phyloP scores from a whole-genome alignment of 805 yeast genomes.

The Candida koratica region DNA sequence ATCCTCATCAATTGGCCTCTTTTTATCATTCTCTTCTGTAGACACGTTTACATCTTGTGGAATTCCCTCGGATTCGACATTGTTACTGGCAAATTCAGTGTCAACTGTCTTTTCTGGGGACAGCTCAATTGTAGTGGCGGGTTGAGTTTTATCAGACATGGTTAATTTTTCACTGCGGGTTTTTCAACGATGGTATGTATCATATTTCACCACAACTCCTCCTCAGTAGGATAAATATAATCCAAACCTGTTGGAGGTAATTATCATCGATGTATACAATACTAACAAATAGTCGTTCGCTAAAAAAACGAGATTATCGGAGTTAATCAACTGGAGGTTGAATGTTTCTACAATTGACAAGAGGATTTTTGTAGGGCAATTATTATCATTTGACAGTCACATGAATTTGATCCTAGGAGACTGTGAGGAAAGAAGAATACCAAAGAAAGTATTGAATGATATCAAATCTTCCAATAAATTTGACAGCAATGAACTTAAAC shows the following conservation, averaged over 20 bases:
- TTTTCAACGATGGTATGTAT: slow-evolving; percentile 5
- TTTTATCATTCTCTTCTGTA: slow-evolving; percentile 7
- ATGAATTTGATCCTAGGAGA: slow-evolving; percentile 84
- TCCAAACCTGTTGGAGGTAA: neutral
- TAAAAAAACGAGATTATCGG: slow-evolving; percentile 49
- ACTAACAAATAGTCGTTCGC: slow-evolving; percentile 18
- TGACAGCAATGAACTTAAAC: slow-evolving; percentile 42
- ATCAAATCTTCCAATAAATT: slow-evolving; percentile 23
- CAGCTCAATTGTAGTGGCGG: neutral
- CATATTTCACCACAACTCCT: neutral
- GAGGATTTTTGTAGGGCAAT: slow-evolving; percentile 70
- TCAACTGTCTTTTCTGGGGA: neutral
- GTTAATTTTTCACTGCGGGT: neutral
- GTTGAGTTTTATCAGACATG: slow-evolving; percentile 6
- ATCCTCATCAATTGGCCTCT: slow-evolving; percentile 14
- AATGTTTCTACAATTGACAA: slow-evolving; percentile 75
- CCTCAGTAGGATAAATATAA: neutral
- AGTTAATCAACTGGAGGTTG: slow-evolving; percentile 68
- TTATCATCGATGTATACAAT: too few relatives aligned
- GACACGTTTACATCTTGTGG: neutral
- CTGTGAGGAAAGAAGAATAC: slow-evolving; percentile 75
- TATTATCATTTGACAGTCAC: slow-evolving; percentile 84
- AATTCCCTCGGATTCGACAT: neutral
- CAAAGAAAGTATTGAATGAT: slow-evolving; percentile 51
- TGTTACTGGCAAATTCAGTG: neutral